These are phyloP conservation scores for Nakazawaea holstii DNA, from an alignment of 805 yeast species.

Conservation along the genomic window DNA sequence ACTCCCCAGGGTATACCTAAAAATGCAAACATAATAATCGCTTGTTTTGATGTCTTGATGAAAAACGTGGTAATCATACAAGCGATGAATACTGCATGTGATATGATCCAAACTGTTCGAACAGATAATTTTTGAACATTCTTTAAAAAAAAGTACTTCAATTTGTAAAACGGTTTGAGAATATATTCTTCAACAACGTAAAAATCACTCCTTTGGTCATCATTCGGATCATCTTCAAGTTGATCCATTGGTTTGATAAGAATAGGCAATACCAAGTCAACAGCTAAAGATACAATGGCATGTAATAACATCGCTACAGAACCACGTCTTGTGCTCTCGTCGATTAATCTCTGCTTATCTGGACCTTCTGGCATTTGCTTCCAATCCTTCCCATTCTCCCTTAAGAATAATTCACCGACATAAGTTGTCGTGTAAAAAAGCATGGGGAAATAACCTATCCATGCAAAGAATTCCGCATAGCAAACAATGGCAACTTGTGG, in stretches of 20 bases:
- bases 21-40: conserved; percentile 43
- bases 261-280: conserved; percentile 40
- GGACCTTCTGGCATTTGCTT: conserved; percentile 32
- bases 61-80: conserved; percentile 44
- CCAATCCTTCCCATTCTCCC: conserved; percentile 33
- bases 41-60: conserved; percentile 33
- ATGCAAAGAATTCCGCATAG: conserved; percentile 55
- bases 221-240: not conserved
- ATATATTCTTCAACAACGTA: conserved; percentile 7
- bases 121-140: conserved; percentile 22
- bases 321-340: conserved; percentile 46
- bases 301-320: conserved; percentile 45
- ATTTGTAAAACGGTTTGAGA: not conserved
- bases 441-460: conserved; percentile 68
- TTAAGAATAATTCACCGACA: conserved; percentile 52
- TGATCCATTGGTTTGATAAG: conserved; percentile 29
- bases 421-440: conserved; percentile 60
- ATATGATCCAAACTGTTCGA: conserved; percentile 40
- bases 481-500: conserved; percentile 47
- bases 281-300: conserved; percentile 39
- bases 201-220: not conserved
- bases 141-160: conserved; percentile 9
- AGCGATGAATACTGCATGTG: conserved; percentile 44
- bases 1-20: conserved; percentile 63
- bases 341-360: conserved; percentile 27